A percentile compares a stretch with the other conserved stretches of the same genome.
Conservation (phyloP, 306 rosid species). For the Quillaja saponaria region DNA sequence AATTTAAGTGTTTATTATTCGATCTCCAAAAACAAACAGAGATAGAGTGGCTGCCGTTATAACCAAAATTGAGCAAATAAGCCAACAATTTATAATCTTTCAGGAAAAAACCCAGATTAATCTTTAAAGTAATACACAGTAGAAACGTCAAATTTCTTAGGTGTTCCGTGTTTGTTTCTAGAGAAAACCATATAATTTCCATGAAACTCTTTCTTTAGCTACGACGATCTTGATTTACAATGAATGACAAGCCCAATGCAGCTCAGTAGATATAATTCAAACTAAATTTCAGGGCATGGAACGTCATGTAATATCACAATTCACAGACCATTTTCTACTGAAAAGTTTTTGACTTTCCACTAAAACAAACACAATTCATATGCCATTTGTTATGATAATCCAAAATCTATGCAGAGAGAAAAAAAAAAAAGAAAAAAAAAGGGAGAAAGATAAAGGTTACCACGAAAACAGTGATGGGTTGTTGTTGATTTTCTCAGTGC, state of each 20-base stretch:
- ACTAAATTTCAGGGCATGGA: neutral
- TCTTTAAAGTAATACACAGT: neutral
- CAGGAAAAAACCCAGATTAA: neutral
- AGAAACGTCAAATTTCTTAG: neutral
- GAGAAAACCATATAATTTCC: neutral
- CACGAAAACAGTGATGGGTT: neutral
- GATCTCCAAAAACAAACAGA: neutral
- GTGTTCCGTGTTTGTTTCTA: neutral
- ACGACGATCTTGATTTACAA: slow-evolving; percentile 13
- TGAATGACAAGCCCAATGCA: slow-evolving; percentile 4
- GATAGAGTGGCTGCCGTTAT: neutral
- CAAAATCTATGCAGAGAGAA: neutral
- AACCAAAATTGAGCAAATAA: slow-evolving; percentile 17
- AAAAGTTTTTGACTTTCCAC: neutral
- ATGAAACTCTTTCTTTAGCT: neutral
- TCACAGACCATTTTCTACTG: neutral
- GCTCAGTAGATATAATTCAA: neutral
- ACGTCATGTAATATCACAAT: neutral
- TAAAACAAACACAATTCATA: neutral
- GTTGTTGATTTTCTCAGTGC: neutral
- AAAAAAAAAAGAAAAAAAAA: neutral
- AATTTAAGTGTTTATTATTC: neutral
- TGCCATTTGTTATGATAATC: neutral
- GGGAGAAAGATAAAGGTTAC: slow-evolving; percentile 1
- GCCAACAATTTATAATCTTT: neutral